Base-by-base conservation (phyloP, 2,329 filamentous ascomycete genomes). In the Talaromyces albobiverticillius region DNA sequence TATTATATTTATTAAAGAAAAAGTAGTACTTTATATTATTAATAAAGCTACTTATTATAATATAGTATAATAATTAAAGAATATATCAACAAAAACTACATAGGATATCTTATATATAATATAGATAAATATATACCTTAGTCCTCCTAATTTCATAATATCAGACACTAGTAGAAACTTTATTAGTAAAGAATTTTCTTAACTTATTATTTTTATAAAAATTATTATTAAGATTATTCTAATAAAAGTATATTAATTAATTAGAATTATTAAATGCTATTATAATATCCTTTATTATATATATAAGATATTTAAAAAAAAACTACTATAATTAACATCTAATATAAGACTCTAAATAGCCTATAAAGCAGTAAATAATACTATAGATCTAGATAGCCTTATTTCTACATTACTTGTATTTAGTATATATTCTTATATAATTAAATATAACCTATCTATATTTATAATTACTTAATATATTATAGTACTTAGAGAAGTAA, bases 1-100 rank as follows among this genome's bases (percentile, higher is more conserved):
- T 41, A 40, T 50, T 14, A 38, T 50, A 20, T 50, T 40, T 50
- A 36, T 50, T 14, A 29, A 50, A n/a, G 34, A 8, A 11, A 26
- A 40, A 7, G 20, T 10, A 20, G 10, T 50, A 8, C 18, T 50
- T 2, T 10, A 41, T 50, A 26, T 41, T 40, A 18, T 40, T 25
- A 18, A 50, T 41, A 13, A 48, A 48, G 46, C 46, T 7, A 48
- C 25, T 1, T 11, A 11, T 2, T 48, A 7, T 11, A 31, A 48
- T n/a, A 16, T n/a, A 3, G 46, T n/a, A 48, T 4, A 16, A 10
- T 48, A 16, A 26, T 14, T 48, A 3, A 4, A 31, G 4, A 34
- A 36, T 22, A 48, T 48, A 3, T 16, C 5, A n/a, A 22, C 32
- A 23, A 36, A 18, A 10, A 25, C 34, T 2, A 29, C 20, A 29